Conservation (phyloP, 305 asterid genomes). For the Rubia peregrina region DNA sequence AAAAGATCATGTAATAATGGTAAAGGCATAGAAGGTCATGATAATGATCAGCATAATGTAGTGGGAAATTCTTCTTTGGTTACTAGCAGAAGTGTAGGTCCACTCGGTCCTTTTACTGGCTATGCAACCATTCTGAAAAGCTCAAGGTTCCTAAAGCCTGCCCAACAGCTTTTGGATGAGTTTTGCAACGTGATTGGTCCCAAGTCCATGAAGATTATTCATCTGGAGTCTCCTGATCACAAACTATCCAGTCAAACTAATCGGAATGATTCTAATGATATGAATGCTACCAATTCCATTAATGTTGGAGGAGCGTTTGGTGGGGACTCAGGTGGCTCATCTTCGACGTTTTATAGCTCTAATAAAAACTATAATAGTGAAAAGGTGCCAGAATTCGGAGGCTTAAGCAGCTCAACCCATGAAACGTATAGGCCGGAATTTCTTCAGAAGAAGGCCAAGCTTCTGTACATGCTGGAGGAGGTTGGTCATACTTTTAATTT, state of each 20-base stretch:
- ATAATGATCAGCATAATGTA: conserved; percentile 15
- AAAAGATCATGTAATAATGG: no score
- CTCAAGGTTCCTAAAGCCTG: conserved; percentile 56
- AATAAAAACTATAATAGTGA: conserved; percentile 26
- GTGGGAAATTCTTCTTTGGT: conserved; percentile 22
- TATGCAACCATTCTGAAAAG: conserved; percentile 56
- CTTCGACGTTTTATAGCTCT: conserved; percentile 24
- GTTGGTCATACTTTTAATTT: conserved; percentile 25
- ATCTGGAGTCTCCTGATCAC: conserved; percentile 8
- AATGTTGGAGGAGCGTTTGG: conserved; percentile 9
- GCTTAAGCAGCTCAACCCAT: conserved; percentile 22
- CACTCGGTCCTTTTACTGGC: conserved; percentile 81
- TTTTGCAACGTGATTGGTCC: conserved; percentile 33
- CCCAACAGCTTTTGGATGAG: conserved; percentile 61
- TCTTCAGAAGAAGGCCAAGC: conserved; percentile 56
- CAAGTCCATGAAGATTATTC: conserved; percentile 10
- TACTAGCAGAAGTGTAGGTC: conserved; percentile 44
- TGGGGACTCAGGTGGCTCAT: conserved; percentile 30
- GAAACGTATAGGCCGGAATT: conserved; percentile 36
- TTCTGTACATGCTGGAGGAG: conserved; percentile 72
- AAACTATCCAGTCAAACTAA: conserved; percentile 20
- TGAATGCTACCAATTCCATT: conserved; percentile 16
- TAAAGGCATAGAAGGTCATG: background rate
- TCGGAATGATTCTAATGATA: conserved; percentile 36
- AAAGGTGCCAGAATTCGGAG: conserved; percentile 23